Percentiles rank a stretch among this genome's conserved stretches.
Evolutionary conservation across 2,329 filamentous ascomycete species (phyloP).

Genomic region (Oidium heveae): DNA sequence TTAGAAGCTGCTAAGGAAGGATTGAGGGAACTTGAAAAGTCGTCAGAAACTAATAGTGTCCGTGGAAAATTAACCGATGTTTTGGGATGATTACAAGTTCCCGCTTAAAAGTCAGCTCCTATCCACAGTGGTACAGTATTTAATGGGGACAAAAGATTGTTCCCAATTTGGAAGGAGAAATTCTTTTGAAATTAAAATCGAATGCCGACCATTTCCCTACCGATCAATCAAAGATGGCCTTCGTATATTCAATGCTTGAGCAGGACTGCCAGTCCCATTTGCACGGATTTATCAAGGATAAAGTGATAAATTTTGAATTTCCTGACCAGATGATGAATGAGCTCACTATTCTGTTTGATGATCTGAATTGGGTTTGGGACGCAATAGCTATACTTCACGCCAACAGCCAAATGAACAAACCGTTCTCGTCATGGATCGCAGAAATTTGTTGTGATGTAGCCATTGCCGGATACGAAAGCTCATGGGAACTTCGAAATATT

Average conservation of each 20-base stretch:
- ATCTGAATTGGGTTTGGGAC: neutral
- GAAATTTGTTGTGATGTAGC: neutral
- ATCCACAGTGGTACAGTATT: too few species aligned
- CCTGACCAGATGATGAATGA: neutral
- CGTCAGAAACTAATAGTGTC: too few species aligned
- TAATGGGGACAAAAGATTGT: too few species aligned
- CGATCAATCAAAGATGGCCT: neutral
- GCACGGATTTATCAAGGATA: neutral
- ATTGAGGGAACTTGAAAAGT: too few species aligned
- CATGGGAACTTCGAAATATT: neutral
- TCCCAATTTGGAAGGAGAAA: too few species aligned
- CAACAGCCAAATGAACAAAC: neutral
- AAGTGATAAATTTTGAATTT: neutral
- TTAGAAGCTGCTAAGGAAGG: too few species aligned
- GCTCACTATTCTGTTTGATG: neutral
- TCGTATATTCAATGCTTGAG: neutral
- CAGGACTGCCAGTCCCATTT: neutral
- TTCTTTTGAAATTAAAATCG: neutral
- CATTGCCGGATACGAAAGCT: neutral
- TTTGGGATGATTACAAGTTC: too few species aligned
- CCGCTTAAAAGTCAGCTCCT: too few species aligned
- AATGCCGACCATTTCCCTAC: neutral
- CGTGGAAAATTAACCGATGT: too few species aligned
- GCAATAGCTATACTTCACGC: neutral
- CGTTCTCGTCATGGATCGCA: neutral